Evolutionary conservation across 495 filamentous ascomycete species (phyloP), one percentile per base, ranked within the genome.

Genomic region (Tirmania nivea): DNA sequence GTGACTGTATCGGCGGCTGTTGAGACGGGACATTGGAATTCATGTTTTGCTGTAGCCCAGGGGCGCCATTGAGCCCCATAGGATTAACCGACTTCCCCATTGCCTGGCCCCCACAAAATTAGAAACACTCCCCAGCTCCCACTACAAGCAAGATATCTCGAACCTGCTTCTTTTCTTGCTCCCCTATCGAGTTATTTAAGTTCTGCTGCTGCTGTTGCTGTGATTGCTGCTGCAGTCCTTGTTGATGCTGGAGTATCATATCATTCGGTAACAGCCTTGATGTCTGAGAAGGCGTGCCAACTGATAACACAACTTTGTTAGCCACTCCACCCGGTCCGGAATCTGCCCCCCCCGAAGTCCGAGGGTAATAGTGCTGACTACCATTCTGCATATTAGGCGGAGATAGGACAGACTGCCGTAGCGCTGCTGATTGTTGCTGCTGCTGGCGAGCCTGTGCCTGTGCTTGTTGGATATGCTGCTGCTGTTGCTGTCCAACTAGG

Each of bases 1-100:
- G 48, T 57, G 75, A 68, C 62, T 79, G 77, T 17, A 75, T 74
- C 1, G 76, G 75, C 20, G 73, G 78, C 57, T 77, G 76, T 60
- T 64, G 61, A n/a, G n/a, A 12, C 48, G n/a, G 60, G 0, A 55
- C 55, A 25, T 57, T 59, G 61, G 61, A 39, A 56, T 61, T 35
- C 57, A 52, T 51, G 63, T 56, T n/a, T 58, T 54, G 11, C 61
- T 58, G 53, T 16, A 56, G 56, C 9, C 60, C 60, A 25, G 59
- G 60, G 12, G 59, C 53, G 47, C 60, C 60, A 19, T 62, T 62
- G 25, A 25, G 51, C 10, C 59, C 60, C 52, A 62, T 61, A 31
- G 19, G 51, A 8, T 52, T n/a, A 48, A 61, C 56, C 9, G 59
- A 42, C 52, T 61, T 61, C 25, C 25, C 25, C 17, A 61, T 61